Evolutionary conservation across 108 stramenopile genomes (phyloP).

Genomic region (Cyclotella cryptica): DNA sequence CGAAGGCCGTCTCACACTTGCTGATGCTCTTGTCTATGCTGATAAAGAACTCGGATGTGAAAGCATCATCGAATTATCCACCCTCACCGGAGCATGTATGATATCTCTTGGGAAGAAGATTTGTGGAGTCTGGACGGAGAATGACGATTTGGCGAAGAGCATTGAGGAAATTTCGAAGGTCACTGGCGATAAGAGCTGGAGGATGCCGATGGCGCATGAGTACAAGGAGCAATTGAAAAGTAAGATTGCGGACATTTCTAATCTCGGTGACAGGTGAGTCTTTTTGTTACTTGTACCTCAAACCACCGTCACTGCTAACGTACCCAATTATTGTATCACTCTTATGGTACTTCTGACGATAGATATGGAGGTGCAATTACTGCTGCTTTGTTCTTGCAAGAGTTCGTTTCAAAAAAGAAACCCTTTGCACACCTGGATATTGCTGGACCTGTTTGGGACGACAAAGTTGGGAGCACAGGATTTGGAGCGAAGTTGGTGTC

Average conservation of each 20-base stretch:
- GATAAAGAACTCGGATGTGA: constrained; percentile 93
- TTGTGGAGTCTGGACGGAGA: constrained; percentile 86
- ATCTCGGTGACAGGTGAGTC: constrained; percentile 59
- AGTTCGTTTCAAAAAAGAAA: constrained; percentile 91
- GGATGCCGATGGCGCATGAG: constrained; percentile 84
- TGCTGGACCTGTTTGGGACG: constrained; percentile 96
- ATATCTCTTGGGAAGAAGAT: constrained; percentile 74
- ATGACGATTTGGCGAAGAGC: constrained; percentile 89
- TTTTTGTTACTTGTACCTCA: not conserved
- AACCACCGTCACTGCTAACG: not conserved
- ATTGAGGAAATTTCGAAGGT: constrained; percentile 75
- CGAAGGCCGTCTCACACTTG: constrained; percentile 96
- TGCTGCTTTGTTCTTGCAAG: constrained; percentile 87
- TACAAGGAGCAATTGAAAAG: constrained; percentile 87
- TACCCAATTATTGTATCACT: not conserved
- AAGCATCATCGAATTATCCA: constrained; percentile 94
- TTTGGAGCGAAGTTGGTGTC: constrained; percentile 92
- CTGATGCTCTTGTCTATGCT: constrained; percentile 97
- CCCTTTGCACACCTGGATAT: constrained; percentile 91
- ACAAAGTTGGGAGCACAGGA: constrained; percentile 89
- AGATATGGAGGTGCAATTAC: constrained; percentile 91
- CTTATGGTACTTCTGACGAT: not conserved
- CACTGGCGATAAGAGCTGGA: constrained; percentile 93
- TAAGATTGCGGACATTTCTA: constrained; percentile 90
- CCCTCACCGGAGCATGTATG: constrained; percentile 95